Evolutionary conservation across 2,329 filamentous ascomycete species (phyloP).

Genomic region (Verticillium albo-atrum): DNA sequence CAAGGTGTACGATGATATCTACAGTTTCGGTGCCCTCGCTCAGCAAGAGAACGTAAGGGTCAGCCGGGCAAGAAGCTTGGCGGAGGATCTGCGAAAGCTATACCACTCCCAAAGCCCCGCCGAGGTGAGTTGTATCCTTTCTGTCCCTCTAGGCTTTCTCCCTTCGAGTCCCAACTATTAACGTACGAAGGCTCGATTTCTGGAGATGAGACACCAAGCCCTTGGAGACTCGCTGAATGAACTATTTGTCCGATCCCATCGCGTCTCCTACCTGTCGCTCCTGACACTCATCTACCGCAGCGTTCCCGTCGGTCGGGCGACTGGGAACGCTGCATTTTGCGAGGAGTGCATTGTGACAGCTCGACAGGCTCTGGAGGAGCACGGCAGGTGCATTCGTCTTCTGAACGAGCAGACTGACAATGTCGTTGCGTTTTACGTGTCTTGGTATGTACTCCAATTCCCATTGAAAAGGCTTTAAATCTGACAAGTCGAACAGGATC

Average conservation of each 20-base stretch:
- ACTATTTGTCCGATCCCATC: conserved; percentile 11
- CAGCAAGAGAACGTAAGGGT: conserved; percentile 13
- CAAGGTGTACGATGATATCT: conserved; percentile 20
- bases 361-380: conserved; percentile 14
- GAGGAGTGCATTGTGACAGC: conserved; percentile 17
- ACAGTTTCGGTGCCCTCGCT: conserved; percentile 17
- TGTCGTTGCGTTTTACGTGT: conserved; percentile 9
- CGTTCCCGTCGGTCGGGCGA: conserved; percentile 11
- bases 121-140: background rate
- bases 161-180: background rate
- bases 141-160: background rate
- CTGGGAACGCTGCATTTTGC: conserved; percentile 13
- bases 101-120: background rate
- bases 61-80: conserved; percentile 4
- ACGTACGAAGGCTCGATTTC: background rate
- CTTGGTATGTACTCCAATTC: conserved; percentile 5
- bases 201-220: background rate
- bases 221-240: conserved; percentile 10
- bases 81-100: background rate
- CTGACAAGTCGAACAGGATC: conserved; percentile 7
- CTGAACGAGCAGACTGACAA: conserved; percentile 1
- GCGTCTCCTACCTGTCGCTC: conserved; percentile 15
- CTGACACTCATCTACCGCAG: conserved; percentile 20
- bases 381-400: conserved; percentile 10
- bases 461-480: too few relatives aligned